Conservation (phyloP, 192 early-diverging fungal species). For the Coemansia sp. region DNA sequence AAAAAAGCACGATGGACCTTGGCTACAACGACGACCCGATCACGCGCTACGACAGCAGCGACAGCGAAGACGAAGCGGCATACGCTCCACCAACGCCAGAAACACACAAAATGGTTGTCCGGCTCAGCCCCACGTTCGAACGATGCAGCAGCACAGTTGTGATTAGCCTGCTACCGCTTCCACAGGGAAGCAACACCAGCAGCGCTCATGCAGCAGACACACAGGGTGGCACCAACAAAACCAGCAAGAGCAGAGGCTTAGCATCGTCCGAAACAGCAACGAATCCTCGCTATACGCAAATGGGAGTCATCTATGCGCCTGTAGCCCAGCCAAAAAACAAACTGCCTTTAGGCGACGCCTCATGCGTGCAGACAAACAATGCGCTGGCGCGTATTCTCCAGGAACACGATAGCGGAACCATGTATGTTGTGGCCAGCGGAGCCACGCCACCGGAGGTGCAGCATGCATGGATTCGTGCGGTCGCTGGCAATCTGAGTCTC, state of each 20-base stretch:
- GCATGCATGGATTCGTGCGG: conserved; percentile 36
- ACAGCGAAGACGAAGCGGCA: conserved; percentile 40
- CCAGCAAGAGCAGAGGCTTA: conserved; percentile 2
- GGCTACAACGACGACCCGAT: conserved; percentile 32
- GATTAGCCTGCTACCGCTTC: conserved; percentile 24
- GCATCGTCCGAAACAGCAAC: background rate
- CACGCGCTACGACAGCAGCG: conserved; percentile 47
- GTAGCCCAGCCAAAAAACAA: conserved; percentile 1
- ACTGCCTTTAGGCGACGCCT: conserved; percentile 6
- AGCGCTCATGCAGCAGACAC: too few relatives aligned
- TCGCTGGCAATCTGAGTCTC: conserved; percentile 13
- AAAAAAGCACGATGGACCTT: too few relatives aligned
- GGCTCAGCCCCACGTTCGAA: conserved; percentile 10
- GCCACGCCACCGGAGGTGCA: conserved; percentile 31
- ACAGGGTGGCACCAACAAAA: too few relatives aligned
- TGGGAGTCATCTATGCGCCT: conserved; percentile 40
- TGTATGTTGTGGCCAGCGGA: conserved; percentile 21
- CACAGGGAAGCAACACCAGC: too few relatives aligned
- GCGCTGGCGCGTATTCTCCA: conserved; percentile 26
- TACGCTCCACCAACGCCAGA: background rate
- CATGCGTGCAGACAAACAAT: conserved; percentile 17
- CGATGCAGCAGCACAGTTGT: conserved; percentile 15
- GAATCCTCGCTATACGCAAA: background rate
- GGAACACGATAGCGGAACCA: background rate
- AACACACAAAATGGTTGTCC: conserved; percentile 25